These are phyloP conservation scores for Hyparrhenia diplandra DNA, from an alignment of 176 grass and related monocot genomes.

Conservation along the genomic window DNA sequence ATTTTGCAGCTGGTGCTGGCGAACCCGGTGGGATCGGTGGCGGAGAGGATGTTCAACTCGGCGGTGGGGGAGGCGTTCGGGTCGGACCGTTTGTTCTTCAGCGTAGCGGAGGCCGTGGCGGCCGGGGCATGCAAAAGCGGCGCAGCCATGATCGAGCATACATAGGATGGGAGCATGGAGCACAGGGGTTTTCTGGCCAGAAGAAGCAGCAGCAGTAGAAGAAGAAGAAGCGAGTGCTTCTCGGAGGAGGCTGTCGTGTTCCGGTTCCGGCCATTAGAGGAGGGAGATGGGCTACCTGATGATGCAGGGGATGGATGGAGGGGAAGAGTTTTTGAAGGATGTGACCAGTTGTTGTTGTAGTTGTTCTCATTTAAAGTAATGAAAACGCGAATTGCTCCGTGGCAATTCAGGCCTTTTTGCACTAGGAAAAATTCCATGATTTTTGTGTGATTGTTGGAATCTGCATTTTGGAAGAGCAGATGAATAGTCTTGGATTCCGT, in stretches of 20 bases:
- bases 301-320: background rate
- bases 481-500: too few relatives aligned
- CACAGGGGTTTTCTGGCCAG: conserved; percentile 9
- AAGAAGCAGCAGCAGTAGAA: conserved; percentile 35
- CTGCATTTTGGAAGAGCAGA: too few relatives aligned
- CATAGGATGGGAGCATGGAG: background rate
- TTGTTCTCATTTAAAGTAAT: background rate
- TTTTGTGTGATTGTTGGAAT: too few relatives aligned
- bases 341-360: background rate
- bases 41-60: conserved; percentile 68
- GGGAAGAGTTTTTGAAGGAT: conserved; percentile 35
- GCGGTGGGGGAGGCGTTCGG: conserved; percentile 59
- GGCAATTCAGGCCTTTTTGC: background rate
- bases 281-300: background rate
- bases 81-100: conserved; percentile 71
- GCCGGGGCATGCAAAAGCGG: conserved; percentile 35
- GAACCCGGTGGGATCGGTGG: conserved; percentile 76
- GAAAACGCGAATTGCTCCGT: background rate
- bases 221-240: conserved; percentile 20
- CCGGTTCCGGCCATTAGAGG: background rate
- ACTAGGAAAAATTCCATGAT: too few relatives aligned
- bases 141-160: conserved; percentile 18
- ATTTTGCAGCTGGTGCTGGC: conserved; percentile 72
- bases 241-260: conserved; percentile 22
- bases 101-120: conserved; percentile 65